phyloP scores from a whole-genome alignment of 345 rosid species.

The Eucalyptus curtisii region DNA sequence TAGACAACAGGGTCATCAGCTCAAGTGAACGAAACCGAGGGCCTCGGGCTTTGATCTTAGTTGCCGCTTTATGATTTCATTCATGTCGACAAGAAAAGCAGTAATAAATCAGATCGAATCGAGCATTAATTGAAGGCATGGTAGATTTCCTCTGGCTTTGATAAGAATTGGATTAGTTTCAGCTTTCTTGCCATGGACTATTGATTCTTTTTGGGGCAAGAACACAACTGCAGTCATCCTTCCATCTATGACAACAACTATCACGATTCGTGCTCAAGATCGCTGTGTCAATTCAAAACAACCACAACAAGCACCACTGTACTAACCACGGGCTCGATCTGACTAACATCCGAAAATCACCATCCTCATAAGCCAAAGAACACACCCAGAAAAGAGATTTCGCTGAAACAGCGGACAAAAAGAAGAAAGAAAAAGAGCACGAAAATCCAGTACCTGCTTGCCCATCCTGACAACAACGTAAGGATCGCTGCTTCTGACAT shows the following conservation, averaged over 20 bases:
- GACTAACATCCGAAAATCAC: neutral
- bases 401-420: neutral
- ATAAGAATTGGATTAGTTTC: neutral
- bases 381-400: neutral
- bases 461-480: neutral
- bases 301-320: neutral
- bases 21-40: neutral
- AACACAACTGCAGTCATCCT: neutral
- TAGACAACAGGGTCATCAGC: neutral
- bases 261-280: neutral
- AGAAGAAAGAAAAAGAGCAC: too few species aligned
- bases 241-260: neutral
- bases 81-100: neutral
- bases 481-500: conserved; percentile 14
- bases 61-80: neutral
- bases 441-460: neutral
- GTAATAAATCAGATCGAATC: neutral
- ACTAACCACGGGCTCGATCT: neutral
- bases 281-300: neutral
- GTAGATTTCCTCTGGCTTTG: neutral
- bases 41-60: neutral
- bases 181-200: neutral
- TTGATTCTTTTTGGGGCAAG: neutral
- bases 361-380: neutral
- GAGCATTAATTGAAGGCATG: neutral